These are phyloP conservation scores for Eucalyptus paniculata DNA, from an alignment of 345 rosid genomes.

Conservation along the genomic window DNA sequence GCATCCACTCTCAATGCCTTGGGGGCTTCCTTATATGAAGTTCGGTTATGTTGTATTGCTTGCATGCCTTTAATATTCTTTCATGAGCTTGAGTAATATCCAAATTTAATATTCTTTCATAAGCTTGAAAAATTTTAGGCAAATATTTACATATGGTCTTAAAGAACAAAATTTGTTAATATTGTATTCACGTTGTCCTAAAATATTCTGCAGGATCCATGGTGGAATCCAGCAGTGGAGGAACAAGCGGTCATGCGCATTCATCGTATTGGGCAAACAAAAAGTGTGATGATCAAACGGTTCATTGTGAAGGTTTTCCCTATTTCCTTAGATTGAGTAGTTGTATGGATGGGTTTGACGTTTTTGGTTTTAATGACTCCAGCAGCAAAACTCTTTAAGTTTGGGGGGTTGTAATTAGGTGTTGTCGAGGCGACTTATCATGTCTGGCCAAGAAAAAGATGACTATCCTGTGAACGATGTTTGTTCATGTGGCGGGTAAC, in stretches of 20 bases:
- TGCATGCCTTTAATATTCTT: too few species aligned
- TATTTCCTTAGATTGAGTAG: background rate
- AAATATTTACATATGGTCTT: background rate
- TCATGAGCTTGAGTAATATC: too few species aligned
- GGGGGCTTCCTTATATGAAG: background rate
- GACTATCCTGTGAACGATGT: background rate
- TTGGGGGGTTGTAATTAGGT: background rate
- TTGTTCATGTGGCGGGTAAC: background rate
- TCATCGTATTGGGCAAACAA: slow-evolving; percentile 98
- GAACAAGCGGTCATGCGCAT: slow-evolving; percentile 99
- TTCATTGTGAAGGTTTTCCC: slow-evolving; percentile 75
- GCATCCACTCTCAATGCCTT: background rate
- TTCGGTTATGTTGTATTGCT: background rate
- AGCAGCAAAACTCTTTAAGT: background rate
- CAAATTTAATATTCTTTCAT: background rate
- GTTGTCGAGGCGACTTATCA: background rate
- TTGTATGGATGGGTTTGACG: background rate
- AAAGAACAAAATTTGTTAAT: background rate
- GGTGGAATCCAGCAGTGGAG: slow-evolving; percentile 99
- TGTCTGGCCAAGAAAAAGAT: background rate
- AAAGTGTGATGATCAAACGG: slow-evolving; percentile 68
- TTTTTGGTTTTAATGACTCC: background rate
- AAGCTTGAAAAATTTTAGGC: background rate
- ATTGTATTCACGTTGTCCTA: background rate
- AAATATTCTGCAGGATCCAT: slow-evolving; percentile 59